Evolutionary conservation across 257 asterid genomes (phyloP).

Genomic region (Solanum lycopersicoides): DNA sequence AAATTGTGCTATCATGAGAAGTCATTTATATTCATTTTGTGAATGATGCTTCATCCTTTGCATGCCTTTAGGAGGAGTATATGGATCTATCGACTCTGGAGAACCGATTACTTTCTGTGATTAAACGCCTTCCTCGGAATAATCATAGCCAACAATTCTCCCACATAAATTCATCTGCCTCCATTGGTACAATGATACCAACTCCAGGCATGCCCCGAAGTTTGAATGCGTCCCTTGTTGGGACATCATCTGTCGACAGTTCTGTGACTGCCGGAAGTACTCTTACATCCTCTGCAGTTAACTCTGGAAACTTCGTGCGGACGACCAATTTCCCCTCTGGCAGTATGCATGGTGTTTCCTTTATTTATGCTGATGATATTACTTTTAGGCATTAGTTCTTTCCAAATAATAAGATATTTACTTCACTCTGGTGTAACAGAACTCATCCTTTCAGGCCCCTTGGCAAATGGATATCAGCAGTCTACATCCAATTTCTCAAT

Average conservation of each 20-base stretch:
- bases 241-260: conserved; percentile 47
- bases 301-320: conserved; percentile 55
- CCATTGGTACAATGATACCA: conserved; percentile 91
- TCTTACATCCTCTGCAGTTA: conserved; percentile 44
- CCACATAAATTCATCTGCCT: conserved; percentile 50
- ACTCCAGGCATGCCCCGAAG: conserved; percentile 86
- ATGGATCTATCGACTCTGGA: conserved; percentile 60
- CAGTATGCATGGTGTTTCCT: conserved; percentile 38
- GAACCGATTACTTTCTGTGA: conserved; percentile 56
- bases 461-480: conserved; percentile 64
- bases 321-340: conserved; percentile 44
- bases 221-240: conserved; percentile 45
- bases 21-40: background rate
- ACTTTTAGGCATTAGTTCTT: background rate
- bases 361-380: conserved; percentile 40
- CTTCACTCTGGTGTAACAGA: conserved; percentile 16
- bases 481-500: conserved; percentile 44
- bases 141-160: conserved; percentile 62
- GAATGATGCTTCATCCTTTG: conserved; percentile 4
- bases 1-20: background rate
- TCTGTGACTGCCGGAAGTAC: conserved; percentile 36
- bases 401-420: background rate
- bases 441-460: conserved; percentile 43
- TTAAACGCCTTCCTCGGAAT: conserved; percentile 35
- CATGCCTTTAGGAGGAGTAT: conserved; percentile 70